Evolutionary conservation across 2,329 filamentous ascomycete genomes (phyloP), one percentile per base, ranked within the genome.

Genomic region (Aureobasidium subglaciale): DNA sequence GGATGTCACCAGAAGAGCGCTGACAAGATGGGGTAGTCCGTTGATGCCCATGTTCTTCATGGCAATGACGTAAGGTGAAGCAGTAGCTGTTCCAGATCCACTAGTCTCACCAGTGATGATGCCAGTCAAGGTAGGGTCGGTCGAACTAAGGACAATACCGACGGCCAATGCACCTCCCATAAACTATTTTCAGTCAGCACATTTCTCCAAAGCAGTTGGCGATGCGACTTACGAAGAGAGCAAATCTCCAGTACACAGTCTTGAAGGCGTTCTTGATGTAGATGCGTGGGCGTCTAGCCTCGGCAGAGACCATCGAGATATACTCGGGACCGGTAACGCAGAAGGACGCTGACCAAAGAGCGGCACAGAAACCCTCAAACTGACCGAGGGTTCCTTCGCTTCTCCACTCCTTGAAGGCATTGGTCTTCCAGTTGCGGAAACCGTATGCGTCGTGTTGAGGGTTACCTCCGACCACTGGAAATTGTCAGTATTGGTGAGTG

Each of bases 241-340:
- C 71, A 49, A 76, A 75, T 56, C 75, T 71, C 62, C 66, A 70
- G 65, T 75, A 75, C 20, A 76, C 70, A 11, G 73, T 75, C 67
- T 76, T 76, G 69, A 75, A 77, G 4, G 75, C 74, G 29, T 66
- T 68, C 63, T 75, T 75, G 64, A 77, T 74, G 65, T 73, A 64
- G 13, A 58, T 66, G 15, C 74, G 69, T 13, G 75, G 75, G 34
- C 70, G 69, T 60, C 72, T 73, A 11, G 73, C 71, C 59, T 78
- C 75, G 35, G 71, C 75, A 18, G 73, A 68, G 16, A 75, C 74
- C 69, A 77, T 76, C 38, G 71, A 71, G 52, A 78, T 71, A 62
- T 77, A 77, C 58, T 78, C 75, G 3, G 75, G 74, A 5, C 75
- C 67, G 25, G 72, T 72, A 48, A 76, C 70, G 35, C 69, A 71